Percentiles rank a stretch among this genome's conserved stretches.
Conservation (phyloP, 2,329 filamentous ascomycete species). For the Cadophora luteo-olivacea region DNA sequence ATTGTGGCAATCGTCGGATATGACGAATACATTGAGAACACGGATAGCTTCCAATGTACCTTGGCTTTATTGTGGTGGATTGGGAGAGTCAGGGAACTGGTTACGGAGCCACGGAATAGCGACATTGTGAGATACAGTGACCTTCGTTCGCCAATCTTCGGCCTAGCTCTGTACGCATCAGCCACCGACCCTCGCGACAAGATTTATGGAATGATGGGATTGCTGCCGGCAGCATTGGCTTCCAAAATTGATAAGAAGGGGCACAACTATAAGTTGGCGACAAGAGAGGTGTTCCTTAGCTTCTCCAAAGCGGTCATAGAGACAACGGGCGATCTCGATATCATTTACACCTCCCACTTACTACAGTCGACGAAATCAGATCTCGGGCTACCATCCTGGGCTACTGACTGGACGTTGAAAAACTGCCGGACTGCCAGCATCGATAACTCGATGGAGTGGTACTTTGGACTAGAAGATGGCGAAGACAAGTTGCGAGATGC, state of each 20-base stretch:
- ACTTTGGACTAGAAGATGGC: constrained; percentile 18
- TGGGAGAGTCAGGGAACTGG: not conserved
- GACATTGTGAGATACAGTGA: not conserved
- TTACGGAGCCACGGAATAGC: not conserved
- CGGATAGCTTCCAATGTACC: not conserved
- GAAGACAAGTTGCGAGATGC: constrained; percentile 20
- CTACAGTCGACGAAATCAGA: not conserved
- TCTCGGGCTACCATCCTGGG: constrained; percentile 27
- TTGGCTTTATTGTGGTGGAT: constrained; percentile 10
- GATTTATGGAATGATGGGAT: constrained; percentile 30
- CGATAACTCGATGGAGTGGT: constrained; percentile 20
- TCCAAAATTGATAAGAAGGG: constrained; percentile 4
- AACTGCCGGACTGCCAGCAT: constrained; percentile 24
- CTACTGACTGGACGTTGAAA: constrained; percentile 29
- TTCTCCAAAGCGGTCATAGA: constrained; percentile 21
- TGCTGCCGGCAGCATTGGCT: constrained; percentile 20
- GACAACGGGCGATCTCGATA: constrained; percentile 24
- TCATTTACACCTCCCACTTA: constrained; percentile 23
- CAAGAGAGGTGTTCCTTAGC: constrained; percentile 20
- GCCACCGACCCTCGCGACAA: constrained; percentile 31
- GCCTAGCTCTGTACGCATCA: constrained; percentile 5
- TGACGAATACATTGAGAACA: not conserved
- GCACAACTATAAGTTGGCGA: constrained; percentile 20
- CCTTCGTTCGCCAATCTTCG: constrained; percentile 5
- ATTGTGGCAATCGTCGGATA: not conserved